Conservation (phyloP, 306 rosid species). For the Prosopis cineraria region DNA sequence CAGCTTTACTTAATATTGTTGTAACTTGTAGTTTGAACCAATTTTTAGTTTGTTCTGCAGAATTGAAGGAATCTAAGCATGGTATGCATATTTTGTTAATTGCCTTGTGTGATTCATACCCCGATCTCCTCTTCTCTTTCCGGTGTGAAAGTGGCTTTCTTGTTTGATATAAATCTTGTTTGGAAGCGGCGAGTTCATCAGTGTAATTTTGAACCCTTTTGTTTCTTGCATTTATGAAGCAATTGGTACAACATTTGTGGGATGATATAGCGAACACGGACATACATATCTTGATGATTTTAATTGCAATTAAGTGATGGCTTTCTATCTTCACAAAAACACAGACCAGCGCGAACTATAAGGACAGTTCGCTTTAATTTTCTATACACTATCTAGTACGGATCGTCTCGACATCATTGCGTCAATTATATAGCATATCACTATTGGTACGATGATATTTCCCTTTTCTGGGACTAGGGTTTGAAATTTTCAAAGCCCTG, state of each 20-base stretch:
- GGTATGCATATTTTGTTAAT: not conserved
- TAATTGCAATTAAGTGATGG: slow-evolving; percentile 2
- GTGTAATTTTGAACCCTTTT: slow-evolving; percentile 3
- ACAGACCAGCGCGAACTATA: not conserved
- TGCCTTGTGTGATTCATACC: slow-evolving; percentile 3
- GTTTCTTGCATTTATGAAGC: not conserved
- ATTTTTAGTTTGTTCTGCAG: slow-evolving; percentile 23
- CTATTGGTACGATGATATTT: not conserved
- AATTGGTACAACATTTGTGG: slow-evolving; percentile 11
- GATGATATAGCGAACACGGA: not conserved
- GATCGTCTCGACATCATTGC: not conserved
- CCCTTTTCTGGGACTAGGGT: not conserved
- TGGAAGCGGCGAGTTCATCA: slow-evolving; percentile 12
- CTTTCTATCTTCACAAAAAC: slow-evolving; percentile 22
- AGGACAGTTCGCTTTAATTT: not conserved
- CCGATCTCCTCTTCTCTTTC: slow-evolving; percentile 4
- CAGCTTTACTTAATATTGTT: not conserved
- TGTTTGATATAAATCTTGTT: slow-evolving; percentile 27
- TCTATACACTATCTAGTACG: not conserved
- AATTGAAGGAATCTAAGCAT: not conserved
- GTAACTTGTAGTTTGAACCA: slow-evolving; percentile 17
- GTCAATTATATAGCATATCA: not conserved
- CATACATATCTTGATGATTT: not conserved
- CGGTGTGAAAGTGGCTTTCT: slow-evolving; percentile 23
- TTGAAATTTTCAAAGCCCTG: not conserved